Evolutionary conservation across 805 yeast genomes (phyloP).

Genomic region (Ascoidea asiatica): DNA sequence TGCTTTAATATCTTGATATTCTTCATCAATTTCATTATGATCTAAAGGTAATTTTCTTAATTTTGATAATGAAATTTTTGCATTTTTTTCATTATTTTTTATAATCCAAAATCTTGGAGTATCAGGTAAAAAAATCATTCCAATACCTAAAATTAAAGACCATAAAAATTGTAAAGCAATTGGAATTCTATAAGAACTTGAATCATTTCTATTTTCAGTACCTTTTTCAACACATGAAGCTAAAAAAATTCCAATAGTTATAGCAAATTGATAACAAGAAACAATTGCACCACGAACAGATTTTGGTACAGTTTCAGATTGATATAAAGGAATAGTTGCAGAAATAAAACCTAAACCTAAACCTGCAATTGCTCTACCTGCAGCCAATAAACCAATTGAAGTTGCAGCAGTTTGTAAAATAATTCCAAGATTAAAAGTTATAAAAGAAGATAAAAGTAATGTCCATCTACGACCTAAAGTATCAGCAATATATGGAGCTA

Average conservation of each 20-base stretch:
- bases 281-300: conserved; percentile 71
- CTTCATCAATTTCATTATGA: conserved; percentile 30
- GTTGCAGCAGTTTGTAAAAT: conserved; percentile 33
- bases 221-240: conserved; percentile 64
- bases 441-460: conserved; percentile 26
- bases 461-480: conserved; percentile 40
- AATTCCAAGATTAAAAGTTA: conserved; percentile 40
- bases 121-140: conserved; percentile 62
- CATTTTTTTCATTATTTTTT: conserved; percentile 31
- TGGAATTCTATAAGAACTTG: conserved; percentile 62
- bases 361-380: conserved; percentile 65
- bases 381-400: conserved; percentile 35
- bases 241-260: conserved; percentile 56
- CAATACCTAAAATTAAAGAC: conserved; percentile 44
- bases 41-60: conserved; percentile 35
- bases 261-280: conserved; percentile 59
- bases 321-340: conserved; percentile 60
- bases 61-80: conserved; percentile 34
- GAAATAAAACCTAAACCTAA: conserved; percentile 62
- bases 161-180: conserved; percentile 60
- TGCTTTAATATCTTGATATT: conserved; percentile 33
- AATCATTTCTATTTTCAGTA: conserved; percentile 34
- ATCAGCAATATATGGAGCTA: conserved; percentile 46
- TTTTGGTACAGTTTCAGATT: conserved; percentile 68
- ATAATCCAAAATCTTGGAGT: conserved; percentile 60